Evolutionary conservation across 164 flowering plant species (phyloP).

Genomic region (Vitis cinerea): DNA sequence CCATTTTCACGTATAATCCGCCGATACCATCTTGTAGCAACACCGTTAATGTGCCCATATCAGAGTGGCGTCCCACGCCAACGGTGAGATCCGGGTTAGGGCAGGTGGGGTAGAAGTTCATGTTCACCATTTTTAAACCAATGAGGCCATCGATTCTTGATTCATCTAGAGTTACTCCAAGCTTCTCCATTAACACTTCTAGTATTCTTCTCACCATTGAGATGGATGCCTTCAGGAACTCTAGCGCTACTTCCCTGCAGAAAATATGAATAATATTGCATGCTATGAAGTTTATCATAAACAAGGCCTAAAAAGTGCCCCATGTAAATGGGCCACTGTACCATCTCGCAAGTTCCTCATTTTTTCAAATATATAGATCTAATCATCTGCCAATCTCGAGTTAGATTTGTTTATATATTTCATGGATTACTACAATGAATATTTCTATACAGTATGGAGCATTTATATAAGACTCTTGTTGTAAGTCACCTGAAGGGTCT

Average conservation of each 20-base stretch:
- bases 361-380: no score
- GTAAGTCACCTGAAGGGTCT: no score
- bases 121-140: slow-evolving; percentile 28
- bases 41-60: slow-evolving; percentile 39
- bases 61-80: slow-evolving; percentile 51
- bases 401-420: slow-evolving; percentile 23
- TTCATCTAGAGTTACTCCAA: slow-evolving; percentile 35
- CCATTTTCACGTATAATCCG: slow-evolving; percentile 41
- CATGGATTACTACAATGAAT: background rate
- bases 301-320: slow-evolving; percentile 13
- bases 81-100: slow-evolving; percentile 47
- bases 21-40: slow-evolving; percentile 52
- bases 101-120: slow-evolving; percentile 51
- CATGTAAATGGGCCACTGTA: no score
- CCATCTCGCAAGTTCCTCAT: no score
- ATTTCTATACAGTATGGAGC: no score
- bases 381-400: no score
- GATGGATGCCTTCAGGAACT: slow-evolving; percentile 29
- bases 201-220: slow-evolving; percentile 27
- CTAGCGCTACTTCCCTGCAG: background rate
- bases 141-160: slow-evolving; percentile 23
- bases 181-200: slow-evolving; percentile 24
- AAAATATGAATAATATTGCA: no score
- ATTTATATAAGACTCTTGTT: no score
- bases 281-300: no score